These are phyloP conservation scores for Tetraselmis striata DNA, from an alignment of 139 green algal genomes.

Conservation along the genomic window DNA sequence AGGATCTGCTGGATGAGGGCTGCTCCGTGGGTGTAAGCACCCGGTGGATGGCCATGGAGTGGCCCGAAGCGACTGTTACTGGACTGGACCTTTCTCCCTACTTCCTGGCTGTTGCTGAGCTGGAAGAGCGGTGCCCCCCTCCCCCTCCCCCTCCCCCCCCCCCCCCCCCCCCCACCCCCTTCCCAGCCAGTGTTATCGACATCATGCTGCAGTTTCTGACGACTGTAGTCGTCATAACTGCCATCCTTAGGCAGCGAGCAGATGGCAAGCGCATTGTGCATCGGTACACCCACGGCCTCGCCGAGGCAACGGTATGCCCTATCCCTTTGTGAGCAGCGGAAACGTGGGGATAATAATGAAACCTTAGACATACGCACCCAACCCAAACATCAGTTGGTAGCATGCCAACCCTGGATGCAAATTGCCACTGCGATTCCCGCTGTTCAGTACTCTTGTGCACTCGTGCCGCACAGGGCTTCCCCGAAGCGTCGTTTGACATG, in stretches of 20 bases:
- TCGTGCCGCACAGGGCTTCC: slow-evolving; percentile 35
- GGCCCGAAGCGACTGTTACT: slow-evolving; percentile 39
- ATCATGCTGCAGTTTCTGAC: background rate
- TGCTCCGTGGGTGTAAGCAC: slow-evolving; percentile 78
- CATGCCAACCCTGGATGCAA: too few species aligned
- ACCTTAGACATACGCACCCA: too few species aligned
- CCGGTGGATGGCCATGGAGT: slow-evolving; percentile 49
- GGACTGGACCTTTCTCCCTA: slow-evolving; percentile 78
- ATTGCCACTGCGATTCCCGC: too few species aligned
- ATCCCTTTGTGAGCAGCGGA: too few species aligned
- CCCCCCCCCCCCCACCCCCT: background rate
- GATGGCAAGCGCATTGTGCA: slow-evolving; percentile 8
- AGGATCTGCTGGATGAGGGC: slow-evolving; percentile 67
- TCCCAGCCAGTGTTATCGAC: background rate
- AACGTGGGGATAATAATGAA: too few species aligned
- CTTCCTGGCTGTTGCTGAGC: slow-evolving; percentile 82
- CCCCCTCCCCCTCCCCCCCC: background rate
- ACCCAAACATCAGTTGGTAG: too few species aligned
- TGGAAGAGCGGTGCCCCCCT: slow-evolving; percentile 35
- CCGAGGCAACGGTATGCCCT: slow-evolving; percentile 40
- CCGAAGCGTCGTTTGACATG: slow-evolving; percentile 59
- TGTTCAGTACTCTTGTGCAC: too few species aligned
- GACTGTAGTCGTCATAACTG: background rate
- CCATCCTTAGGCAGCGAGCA: background rate
- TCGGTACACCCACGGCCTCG: slow-evolving; percentile 66